Conservation (phyloP, 139 green algal species). For the Mesostigma viride region DNA sequence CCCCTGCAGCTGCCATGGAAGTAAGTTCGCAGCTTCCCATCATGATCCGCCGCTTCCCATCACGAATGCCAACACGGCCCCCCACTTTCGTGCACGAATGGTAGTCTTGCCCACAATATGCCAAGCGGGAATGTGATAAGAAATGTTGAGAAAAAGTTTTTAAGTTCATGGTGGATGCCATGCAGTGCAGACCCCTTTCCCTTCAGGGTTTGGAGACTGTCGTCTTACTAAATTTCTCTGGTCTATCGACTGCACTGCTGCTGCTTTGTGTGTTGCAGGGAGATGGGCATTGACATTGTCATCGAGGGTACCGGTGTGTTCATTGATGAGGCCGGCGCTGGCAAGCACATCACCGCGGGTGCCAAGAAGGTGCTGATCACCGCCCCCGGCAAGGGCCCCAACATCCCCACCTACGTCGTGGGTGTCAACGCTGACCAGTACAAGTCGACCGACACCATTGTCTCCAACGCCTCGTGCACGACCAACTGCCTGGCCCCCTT, state of each 20-base stretch:
- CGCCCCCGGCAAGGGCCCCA: conserved; percentile 43
- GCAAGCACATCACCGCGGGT: conserved; percentile 45
- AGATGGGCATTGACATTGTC: conserved; percentile 36
- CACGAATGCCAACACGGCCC: too few species aligned
- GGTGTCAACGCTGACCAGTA: conserved; percentile 46
- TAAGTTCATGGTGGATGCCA: too few species aligned
- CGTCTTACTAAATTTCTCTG: too few species aligned
- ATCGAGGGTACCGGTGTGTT: conserved; percentile 53
- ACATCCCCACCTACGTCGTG: conserved; percentile 49
- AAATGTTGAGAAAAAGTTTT: too few species aligned
- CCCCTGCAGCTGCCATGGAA: conserved; percentile 45
- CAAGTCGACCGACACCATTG: conserved; percentile 31
- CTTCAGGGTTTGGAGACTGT: too few species aligned
- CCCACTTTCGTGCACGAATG: too few species aligned
- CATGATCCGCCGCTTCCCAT: too few species aligned
- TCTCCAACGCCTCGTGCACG: conserved; percentile 52
- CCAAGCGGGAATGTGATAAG: too few species aligned
- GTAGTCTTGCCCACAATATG: too few species aligned
- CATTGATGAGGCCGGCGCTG: conserved; percentile 39
- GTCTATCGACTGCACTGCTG: background rate
- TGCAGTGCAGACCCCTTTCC: too few species aligned
- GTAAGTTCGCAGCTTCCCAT: conserved; percentile 32
- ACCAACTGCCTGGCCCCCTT: conserved; percentile 57
- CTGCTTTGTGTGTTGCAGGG: conserved; percentile 15
- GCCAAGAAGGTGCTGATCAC: conserved; percentile 55